Evolutionary conservation across 2,329 filamentous ascomycete species (phyloP).

Genomic region (Fusarium coicis): DNA sequence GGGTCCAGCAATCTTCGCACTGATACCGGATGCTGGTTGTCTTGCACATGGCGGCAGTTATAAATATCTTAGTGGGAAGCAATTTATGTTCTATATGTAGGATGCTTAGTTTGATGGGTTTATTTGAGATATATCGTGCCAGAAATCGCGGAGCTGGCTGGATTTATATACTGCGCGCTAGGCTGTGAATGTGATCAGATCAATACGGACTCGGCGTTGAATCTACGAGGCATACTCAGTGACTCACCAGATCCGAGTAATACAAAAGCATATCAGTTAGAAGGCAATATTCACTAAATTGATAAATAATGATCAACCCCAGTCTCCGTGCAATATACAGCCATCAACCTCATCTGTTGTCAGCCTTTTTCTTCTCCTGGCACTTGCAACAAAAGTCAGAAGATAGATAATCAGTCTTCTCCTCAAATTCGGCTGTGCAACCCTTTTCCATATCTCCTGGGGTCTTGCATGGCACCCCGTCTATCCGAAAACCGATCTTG

Average conservation of each 20-base stretch:
- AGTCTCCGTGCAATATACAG: rapidly evolving
- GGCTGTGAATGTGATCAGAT: no score
- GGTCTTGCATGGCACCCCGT: not conserved
- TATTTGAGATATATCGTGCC: no score
- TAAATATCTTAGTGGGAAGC: no score
- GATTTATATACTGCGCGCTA: not conserved
- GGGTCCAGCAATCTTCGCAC: not conserved
- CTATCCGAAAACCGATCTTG: not conserved
- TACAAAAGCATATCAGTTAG: rapidly evolving
- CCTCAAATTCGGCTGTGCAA: not conserved
- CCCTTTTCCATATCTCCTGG: not conserved
- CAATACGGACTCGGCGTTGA: no score
- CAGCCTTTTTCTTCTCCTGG: not conserved
- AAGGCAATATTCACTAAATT: not conserved
- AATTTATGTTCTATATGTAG: no score
- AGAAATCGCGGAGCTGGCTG: no score
- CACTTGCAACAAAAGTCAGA: not conserved
- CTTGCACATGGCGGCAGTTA: not conserved
- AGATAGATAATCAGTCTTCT: not conserved
- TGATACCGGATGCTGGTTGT: not conserved
- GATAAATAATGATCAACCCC: not conserved
- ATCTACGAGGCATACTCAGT: no score
- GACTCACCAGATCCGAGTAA: rapidly evolving
- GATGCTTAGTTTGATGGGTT: not conserved
- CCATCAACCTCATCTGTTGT: not conserved